phyloP scores from a whole-genome alignment of 202 grass and related monocot genomes.

The Schoenoplectus triqueter region DNA sequence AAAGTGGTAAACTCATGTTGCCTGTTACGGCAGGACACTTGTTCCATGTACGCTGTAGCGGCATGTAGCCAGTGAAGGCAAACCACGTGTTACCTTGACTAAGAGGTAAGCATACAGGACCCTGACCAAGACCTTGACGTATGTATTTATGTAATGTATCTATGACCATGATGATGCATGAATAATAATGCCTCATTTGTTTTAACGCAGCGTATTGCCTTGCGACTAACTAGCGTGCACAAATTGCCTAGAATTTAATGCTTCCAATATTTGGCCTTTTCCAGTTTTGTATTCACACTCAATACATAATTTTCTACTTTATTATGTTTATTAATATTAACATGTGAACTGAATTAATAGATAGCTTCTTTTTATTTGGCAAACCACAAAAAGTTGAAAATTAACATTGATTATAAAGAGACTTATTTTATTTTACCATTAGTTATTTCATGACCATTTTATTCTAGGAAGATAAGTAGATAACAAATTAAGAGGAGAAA shows the following conservation, averaged over 20 bases:
- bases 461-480: background rate
- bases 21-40: conserved; percentile 19
- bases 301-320: background rate
- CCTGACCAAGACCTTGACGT: background rate
- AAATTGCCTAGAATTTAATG: conserved; percentile 20
- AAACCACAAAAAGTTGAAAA: background rate
- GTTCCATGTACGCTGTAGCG: background rate
- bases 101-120: conserved; percentile 4
- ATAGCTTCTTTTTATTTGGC: background rate
- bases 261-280: background rate
- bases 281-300: conserved; percentile 24
- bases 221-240: conserved; percentile 27
- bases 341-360: background rate
- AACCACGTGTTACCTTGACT: conserved; percentile 29
- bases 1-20: conserved; percentile 10
- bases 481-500: background rate
- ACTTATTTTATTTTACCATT: background rate
- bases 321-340: background rate
- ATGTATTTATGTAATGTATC: background rate
- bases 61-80: conserved; percentile 1
- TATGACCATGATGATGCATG: background rate
- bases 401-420: background rate
- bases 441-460: background rate
- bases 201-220: conserved; percentile 4
- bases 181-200: background rate